Evolutionary conservation across 768 basidiomycete genomes (phyloP).

Genomic region (Tricholoma flavovirens): DNA sequence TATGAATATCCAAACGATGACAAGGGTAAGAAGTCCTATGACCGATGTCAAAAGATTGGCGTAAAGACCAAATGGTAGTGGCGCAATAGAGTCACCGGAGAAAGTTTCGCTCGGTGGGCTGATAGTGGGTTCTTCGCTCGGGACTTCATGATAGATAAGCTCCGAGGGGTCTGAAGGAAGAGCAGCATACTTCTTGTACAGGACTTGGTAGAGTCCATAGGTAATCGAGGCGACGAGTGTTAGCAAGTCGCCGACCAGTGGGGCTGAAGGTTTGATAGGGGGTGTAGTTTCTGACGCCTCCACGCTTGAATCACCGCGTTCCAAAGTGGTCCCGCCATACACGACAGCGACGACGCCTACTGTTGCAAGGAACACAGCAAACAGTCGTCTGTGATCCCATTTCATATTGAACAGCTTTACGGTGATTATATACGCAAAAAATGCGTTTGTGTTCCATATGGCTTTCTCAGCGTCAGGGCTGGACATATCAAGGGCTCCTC

Average conservation of each 20-base stretch:
- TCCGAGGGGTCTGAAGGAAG: slow-evolving; percentile 60
- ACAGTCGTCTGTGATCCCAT: slow-evolving; percentile 59
- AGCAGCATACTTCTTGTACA: slow-evolving; percentile 78
- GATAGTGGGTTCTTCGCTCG: slow-evolving; percentile 22
- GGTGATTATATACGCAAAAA: slow-evolving; percentile 88
- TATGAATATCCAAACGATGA: slow-evolving; percentile 73
- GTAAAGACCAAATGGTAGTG: slow-evolving; percentile 79
- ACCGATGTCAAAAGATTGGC: slow-evolving; percentile 75
- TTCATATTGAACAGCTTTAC: slow-evolving; percentile 58
- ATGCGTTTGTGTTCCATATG: slow-evolving; percentile 86
- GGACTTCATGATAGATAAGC: slow-evolving; percentile 40
- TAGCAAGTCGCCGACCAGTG: slow-evolving; percentile 67
- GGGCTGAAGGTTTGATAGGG: slow-evolving; percentile 36
- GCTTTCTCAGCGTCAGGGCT: slow-evolving; percentile 28
- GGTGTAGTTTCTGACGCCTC: slow-evolving; percentile 10
- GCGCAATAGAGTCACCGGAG: slow-evolving; percentile 31
- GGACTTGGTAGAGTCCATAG: slow-evolving; percentile 77
- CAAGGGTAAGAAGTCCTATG: slow-evolving; percentile 75
- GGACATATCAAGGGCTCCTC: slow-evolving; percentile 4
- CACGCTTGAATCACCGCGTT: slow-evolving; percentile 6
- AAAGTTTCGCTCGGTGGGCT: slow-evolving; percentile 9
- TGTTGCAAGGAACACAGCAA: slow-evolving; percentile 77
- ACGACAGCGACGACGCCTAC: slow-evolving; percentile 76
- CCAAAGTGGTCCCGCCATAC: slow-evolving; percentile 58
- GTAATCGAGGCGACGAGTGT: slow-evolving; percentile 66